phyloP scores from a whole-genome alignment of 2,329 filamentous ascomycete species.

The Endothia cerciana region DNA sequence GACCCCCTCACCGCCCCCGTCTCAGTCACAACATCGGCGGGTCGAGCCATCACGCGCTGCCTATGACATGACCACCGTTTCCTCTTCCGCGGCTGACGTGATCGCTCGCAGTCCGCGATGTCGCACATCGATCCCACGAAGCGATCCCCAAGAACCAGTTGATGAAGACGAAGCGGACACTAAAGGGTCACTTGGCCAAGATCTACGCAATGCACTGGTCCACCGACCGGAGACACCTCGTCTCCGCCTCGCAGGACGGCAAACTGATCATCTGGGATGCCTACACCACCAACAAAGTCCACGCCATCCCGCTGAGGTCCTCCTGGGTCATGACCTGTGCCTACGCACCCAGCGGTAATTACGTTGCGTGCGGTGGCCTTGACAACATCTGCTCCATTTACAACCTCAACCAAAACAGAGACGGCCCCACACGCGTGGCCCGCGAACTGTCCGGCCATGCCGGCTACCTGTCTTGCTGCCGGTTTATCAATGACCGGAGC shows the following conservation, averaged over 20 bases:
- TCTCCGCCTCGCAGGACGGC: conserved; percentile 97
- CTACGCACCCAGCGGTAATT: conserved; percentile 97
- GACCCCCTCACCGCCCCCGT: conserved; percentile 18
- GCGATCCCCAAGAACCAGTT: conserved; percentile 85
- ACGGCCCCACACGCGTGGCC: conserved; percentile 95
- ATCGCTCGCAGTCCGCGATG: conserved; percentile 74
- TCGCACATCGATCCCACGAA: conserved; percentile 91
- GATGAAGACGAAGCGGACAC: conserved; percentile 96
- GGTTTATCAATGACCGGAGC: conserved; percentile 97
- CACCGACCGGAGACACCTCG: conserved; percentile 93
- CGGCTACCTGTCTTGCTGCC: conserved; percentile 96
- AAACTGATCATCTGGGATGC: conserved; percentile 99
- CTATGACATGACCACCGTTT: conserved; percentile 15
- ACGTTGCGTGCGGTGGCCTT: conserved; percentile 95
- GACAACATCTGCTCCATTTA: conserved; percentile 99
- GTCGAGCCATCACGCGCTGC: background rate
- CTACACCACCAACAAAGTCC: conserved; percentile 99
- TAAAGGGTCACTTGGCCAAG: conserved; percentile 98
- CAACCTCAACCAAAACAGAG: conserved; percentile 90
- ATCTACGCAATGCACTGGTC: conserved; percentile 99
- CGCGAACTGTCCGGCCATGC: conserved; percentile 96
- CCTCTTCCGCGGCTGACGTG: conserved; percentile 26
- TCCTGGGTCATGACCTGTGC: conserved; percentile 99
- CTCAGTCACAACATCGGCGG: conserved; percentile 8
- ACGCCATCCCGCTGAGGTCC: conserved; percentile 94